Percentiles rank a stretch among this genome's conserved stretches.
Conservation (phyloP, 345 rosid species). For the Euphorbia tirucalli region DNA sequence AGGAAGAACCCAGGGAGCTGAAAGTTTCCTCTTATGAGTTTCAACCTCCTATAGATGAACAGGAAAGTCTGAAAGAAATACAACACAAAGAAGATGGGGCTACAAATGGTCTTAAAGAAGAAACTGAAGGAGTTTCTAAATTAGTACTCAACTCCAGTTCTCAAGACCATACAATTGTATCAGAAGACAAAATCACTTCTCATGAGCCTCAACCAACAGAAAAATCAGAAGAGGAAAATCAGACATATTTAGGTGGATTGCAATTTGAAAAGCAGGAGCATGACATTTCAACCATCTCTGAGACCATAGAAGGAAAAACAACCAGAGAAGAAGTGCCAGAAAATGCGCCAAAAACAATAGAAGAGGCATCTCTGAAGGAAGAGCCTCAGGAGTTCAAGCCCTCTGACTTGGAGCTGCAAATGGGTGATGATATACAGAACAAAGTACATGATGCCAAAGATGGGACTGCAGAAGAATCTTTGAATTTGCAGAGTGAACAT, state of each 20-base stretch:
- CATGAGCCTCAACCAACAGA: constrained; percentile 25
- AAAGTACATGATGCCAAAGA: constrained; percentile 19
- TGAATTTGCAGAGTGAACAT: constrained; percentile 14
- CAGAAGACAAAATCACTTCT: constrained; percentile 17
- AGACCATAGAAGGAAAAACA: constrained; percentile 3
- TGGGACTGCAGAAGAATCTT: constrained; percentile 1
- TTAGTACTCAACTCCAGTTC: neutral
- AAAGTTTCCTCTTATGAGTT: constrained; percentile 13
- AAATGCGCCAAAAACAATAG: neutral
- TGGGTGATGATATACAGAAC: constrained; percentile 8
- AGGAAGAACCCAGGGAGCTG: constrained; percentile 26
- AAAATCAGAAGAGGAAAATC: constrained; percentile 30
- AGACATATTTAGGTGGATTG: constrained; percentile 17
- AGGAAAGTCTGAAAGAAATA: constrained; percentile 5
- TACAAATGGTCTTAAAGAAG: constrained; percentile 1
- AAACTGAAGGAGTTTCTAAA: constrained; percentile 14
- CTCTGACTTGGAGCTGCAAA: neutral
- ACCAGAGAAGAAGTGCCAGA: constrained; percentile 10
- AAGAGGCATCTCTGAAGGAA: constrained; percentile 23
- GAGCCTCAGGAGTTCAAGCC: constrained; percentile 21
- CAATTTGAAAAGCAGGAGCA: constrained; percentile 13
- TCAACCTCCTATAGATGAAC: neutral
- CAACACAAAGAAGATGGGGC: neutral
- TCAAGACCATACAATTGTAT: constrained; percentile 3
- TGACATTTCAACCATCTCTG: neutral